Evolutionary conservation across 2,329 filamentous ascomycete genomes (phyloP), one percentile per base, ranked within the genome.

Genomic region (Thyridium curvatum): DNA sequence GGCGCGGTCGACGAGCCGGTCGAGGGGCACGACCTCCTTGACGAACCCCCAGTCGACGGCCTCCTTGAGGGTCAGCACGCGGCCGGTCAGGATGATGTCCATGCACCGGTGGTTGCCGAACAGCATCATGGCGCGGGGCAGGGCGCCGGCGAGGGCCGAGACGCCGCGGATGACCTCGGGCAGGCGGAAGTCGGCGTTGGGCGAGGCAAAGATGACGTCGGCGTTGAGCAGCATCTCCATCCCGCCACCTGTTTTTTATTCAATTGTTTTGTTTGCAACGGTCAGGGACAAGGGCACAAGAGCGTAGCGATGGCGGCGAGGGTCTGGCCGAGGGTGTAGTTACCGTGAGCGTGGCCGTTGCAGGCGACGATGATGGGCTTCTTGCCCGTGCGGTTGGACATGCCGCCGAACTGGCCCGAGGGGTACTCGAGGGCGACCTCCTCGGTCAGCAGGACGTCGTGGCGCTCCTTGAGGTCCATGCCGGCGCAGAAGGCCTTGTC

Each of bases 101-200:
- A 58, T 60, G 2, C 55, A 55, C 6, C 56, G 48, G 33, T 60
- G 56, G 33, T 56, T 56, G 6, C 57, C 56, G 16, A 60, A 58
- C 3, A 58, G 49, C 12, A 54, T 39, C 54, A 59, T 58, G 4
- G 49, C 48, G 64, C 77, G 67, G 9, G 76, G 73, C 3, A 81
- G 54, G 6, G 68, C 74, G 21, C 77, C 77, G 0, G 74, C 74
- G 1, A 76, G 61, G 6, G 77, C 72, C 2, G 71, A 71, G 3
- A 80, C 73, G 3, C 77, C 77, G 18, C 74, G 65, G 28, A 72
- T 68, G 8, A 75, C 72, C 52, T 81, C 77, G 0, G 77, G 76
- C 0, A 81, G 59, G 4, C 68, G 62, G 45, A 82, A 79, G 4
- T 61, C 65, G 1, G 75, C 74, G 18, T 59, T 63, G 0, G 63